phyloP scores from a whole-genome alignment of 768 basidiomycete genomes.

The Leccinum variicolor region DNA sequence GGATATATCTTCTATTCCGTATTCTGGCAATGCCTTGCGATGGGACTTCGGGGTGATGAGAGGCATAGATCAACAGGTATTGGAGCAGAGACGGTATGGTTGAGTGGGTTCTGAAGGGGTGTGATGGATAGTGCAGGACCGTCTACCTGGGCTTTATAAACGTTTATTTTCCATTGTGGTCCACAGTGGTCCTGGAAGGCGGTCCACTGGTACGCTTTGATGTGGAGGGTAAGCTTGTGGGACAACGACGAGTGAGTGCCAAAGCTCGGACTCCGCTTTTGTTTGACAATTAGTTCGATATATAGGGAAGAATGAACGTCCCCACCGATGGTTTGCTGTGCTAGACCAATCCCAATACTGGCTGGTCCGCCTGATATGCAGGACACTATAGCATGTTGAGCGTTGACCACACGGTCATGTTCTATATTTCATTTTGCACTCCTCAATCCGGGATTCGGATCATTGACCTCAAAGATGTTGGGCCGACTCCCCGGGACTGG shows the following conservation, averaged over 20 bases:
- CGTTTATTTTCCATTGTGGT: constrained; percentile 3
- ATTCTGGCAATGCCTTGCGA: constrained; percentile 1
- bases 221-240: not conserved
- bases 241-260: not conserved
- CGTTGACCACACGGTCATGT: not conserved
- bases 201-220: not conserved
- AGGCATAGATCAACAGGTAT: not conserved
- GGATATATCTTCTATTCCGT: not conserved
- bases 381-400: not conserved
- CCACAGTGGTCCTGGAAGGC: not conserved
- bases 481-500: not conserved
- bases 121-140: too few species aligned
- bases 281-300: not conserved
- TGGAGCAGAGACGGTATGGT: not conserved
- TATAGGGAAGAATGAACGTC: not conserved
- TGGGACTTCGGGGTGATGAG: not conserved
- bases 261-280: not conserved
- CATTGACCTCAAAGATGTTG: not conserved
- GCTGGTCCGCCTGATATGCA: not conserved
- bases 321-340: not conserved
- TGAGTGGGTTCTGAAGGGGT: not conserved
- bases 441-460: too few species aligned
- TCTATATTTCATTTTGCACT: too few species aligned
- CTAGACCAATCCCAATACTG: not conserved
- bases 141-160: constrained; percentile 2